These are phyloP conservation scores for Orbilia blumenaviensis DNA, from an alignment of 2,329 filamentous ascomycete species.

Conservation along the genomic window DNA sequence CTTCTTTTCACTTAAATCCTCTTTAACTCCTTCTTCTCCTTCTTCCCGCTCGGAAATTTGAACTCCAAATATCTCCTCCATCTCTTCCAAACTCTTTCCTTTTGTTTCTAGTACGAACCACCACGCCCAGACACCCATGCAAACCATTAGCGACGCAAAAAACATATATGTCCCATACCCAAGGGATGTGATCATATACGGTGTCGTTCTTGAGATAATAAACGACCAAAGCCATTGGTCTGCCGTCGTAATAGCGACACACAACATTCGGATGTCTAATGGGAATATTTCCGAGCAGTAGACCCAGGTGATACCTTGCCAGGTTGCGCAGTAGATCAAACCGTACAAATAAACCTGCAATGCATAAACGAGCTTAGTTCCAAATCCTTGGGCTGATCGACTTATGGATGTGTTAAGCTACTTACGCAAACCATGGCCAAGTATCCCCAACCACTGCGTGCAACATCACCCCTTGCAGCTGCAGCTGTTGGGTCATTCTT, in stretches of 20 bases:
- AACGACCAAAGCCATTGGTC: slow-evolving; percentile 81
- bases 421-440: slow-evolving; percentile 45
- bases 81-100: slow-evolving; percentile 63
- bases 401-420: background rate
- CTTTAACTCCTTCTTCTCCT: background rate
- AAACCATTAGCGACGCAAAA: slow-evolving; percentile 71
- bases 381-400: background rate
- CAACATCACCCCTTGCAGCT: slow-evolving; percentile 3
- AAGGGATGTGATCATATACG: slow-evolving; percentile 71
- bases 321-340: slow-evolving; percentile 77
- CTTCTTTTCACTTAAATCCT: slow-evolving; percentile 2
- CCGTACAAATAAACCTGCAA: slow-evolving; percentile 60
- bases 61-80: slow-evolving; percentile 59
- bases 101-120: slow-evolving; percentile 72
- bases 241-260: slow-evolving; percentile 67
- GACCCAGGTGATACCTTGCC: slow-evolving; percentile 73
- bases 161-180: slow-evolving; percentile 23
- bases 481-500: slow-evolving; percentile 20
- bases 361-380: background rate
- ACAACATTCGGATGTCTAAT: slow-evolving; percentile 68
- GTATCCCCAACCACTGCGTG: slow-evolving; percentile 32
- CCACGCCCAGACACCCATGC: slow-evolving; percentile 69
- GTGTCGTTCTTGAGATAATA: slow-evolving; percentile 72
- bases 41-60: background rate
- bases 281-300: slow-evolving; percentile 67